Percentiles rank a stretch among this genome's conserved stretches.
phyloP scores from a whole-genome alignment of 2,329 filamentous ascomycete species.

The Daldinia sp. region DNA sequence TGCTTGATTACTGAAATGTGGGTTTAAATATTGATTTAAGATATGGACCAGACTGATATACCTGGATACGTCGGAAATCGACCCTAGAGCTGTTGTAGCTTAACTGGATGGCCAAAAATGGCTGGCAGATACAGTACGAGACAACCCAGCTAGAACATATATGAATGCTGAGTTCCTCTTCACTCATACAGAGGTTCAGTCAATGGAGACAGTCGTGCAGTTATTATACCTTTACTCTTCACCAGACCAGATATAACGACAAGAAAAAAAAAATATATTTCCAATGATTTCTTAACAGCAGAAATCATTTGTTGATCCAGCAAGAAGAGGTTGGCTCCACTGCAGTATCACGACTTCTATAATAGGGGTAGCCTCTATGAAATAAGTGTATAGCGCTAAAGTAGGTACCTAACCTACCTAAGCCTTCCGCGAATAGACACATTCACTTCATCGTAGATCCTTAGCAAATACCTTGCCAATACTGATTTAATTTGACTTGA shows the following conservation, averaged over 20 bases:
- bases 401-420: too few species aligned
- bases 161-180: too few species aligned
- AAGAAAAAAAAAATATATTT: background rate
- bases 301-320: background rate
- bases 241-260: background rate
- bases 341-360: background rate
- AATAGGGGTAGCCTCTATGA: background rate
- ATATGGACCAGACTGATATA: background rate
- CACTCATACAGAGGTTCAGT: too few species aligned
- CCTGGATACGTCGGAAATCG: too few species aligned
- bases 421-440: background rate
- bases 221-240: background rate
- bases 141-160: too few species aligned
- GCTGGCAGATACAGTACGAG: too few species aligned
- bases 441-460: too few species aligned
- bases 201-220: too few species aligned
- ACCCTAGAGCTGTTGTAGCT: too few species aligned
- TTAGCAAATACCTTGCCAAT: background rate
- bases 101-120: too few species aligned
- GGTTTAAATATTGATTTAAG: background rate
- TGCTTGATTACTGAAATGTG: background rate
- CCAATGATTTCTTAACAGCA: background rate
- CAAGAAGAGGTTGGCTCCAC: background rate
- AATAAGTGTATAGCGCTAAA: background rate
- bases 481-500: background rate